Base-by-base conservation (phyloP, 345 rosid genomes). In the Lumnitzera littorea region DNA sequence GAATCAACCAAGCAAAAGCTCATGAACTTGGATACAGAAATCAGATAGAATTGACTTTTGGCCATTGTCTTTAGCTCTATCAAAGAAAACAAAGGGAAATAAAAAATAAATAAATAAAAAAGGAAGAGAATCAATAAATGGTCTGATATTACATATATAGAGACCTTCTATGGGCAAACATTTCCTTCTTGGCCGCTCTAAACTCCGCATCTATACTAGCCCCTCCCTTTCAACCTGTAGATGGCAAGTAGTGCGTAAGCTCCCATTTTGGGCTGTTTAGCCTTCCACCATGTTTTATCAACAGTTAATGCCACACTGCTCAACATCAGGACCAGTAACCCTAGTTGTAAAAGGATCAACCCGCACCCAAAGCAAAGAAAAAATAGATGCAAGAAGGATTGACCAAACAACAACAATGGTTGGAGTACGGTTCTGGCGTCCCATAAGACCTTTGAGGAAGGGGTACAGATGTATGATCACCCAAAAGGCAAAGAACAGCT, bases 331-430 rank as follows among this genome's bases (percentile, higher is more conserved):
- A 23, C 96, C 96, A 0, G 86, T 83, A 48, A 89, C 95, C 72
- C 89, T 68, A 15, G 82, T 83, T 48, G 91, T 84, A 64, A 90
- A 90, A 2, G 97, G 97, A 74, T 90, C 96, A 51, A 90, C 48
- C 66, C 97, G 74, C 53, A 90, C 92, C 97, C 97, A 90, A 65
- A 90, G 53, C 70, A 90, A 63, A 2, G 97, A 87, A 79, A 90
- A 90, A 52, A 90, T 87, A 8, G 97, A 90, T 27, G 97, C 97
- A 51, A 90, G 81, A 31, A 90, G 90, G 62, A 90, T 73, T 1
- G 96, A 90, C 97, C 97, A 90, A 48, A 90, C 95, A 1, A 90
- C 87, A n/a, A 90, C 91, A 15, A 90, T 85, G 60, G 97, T 90
- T 13, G 97, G 97, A 50, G 91, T 90, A 15, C 97, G 78, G 83